Conservation (phyloP, 2,329 filamentous ascomycete species). For the Pleurostoma richardsiae region DNA sequence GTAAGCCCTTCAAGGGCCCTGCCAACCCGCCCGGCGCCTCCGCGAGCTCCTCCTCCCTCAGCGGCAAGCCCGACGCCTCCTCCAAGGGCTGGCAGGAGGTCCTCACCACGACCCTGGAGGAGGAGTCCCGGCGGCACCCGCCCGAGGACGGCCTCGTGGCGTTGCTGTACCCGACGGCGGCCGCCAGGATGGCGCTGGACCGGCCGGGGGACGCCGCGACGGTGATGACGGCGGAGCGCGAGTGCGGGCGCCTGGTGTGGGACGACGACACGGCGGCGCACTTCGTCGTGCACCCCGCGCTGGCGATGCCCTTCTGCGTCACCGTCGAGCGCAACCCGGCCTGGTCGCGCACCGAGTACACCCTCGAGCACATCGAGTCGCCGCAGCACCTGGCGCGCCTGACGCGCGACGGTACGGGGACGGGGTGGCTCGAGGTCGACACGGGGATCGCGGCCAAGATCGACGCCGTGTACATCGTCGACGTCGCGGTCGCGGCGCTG, state of each 20-base stretch:
- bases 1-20: conserved; percentile 47
- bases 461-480: conserved; percentile 56
- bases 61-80: conserved; percentile 18
- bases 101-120: conserved; percentile 53
- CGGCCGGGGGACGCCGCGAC: conserved; percentile 54
- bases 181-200: conserved; percentile 58
- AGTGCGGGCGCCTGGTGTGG: conserved; percentile 69
- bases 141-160: conserved; percentile 62
- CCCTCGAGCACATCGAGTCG: conserved; percentile 59
- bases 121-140: conserved; percentile 43
- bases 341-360: conserved; percentile 59
- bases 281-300: conserved; percentile 59
- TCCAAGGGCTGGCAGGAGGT: conserved; percentile 53
- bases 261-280: conserved; percentile 55
- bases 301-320: conserved; percentile 59
- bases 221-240: conserved; percentile 58
- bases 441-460: conserved; percentile 55
- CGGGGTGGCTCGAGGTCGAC: conserved; percentile 57
- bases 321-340: conserved; percentile 52
- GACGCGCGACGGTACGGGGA: conserved; percentile 54
- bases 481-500: conserved; percentile 56
- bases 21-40: conserved; percentile 20
- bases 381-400: conserved; percentile 56
- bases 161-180: conserved; percentile 61
- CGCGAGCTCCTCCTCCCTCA: conserved; percentile 19